Evolutionary conservation across 441 rosid genomes (phyloP).

Genomic region (Eutrema salsugineum): DNA sequence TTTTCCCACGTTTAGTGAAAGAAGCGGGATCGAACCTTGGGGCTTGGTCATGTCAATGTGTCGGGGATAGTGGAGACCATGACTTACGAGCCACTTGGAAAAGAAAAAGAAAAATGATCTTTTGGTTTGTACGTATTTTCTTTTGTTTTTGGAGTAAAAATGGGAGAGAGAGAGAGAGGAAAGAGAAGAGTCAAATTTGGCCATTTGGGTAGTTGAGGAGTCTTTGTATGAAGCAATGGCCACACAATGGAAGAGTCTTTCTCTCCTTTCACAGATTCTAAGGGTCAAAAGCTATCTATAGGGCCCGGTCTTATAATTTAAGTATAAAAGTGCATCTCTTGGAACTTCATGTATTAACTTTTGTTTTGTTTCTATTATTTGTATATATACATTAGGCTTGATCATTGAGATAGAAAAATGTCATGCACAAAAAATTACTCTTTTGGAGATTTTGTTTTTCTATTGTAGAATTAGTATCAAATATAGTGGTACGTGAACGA

Average conservation of each 20-base stretch:
- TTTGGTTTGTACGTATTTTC: not conserved
- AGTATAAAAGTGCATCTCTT: no score
- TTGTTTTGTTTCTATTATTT: no score
- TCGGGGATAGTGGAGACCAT: slow-evolving; percentile 26
- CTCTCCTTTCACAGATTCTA: slow-evolving; percentile 30
- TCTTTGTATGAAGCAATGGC: slow-evolving; percentile 16
- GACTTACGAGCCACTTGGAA: slow-evolving; percentile 13
- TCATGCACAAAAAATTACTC: no score
- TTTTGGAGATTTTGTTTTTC: no score
- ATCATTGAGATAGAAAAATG: no score
- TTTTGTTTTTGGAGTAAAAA: not conserved
- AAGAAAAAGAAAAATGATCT: not conserved
- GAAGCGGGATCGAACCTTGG: slow-evolving; percentile 5
- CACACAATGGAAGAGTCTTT: slow-evolving; percentile 9
- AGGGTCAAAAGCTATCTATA: slow-evolving; percentile 28
- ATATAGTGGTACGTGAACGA: no score
- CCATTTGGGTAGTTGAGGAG: slow-evolving; percentile 31
- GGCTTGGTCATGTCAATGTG: slow-evolving; percentile 21
- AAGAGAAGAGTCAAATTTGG: slow-evolving; percentile 32
- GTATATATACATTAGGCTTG: no score
- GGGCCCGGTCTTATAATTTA: not conserved
- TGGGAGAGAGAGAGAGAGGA: not conserved
- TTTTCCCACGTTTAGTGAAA: slow-evolving; percentile 4
- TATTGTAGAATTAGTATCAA: no score
- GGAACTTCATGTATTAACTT: no score